Evolutionary conservation across 2,329 filamentous ascomycete genomes (phyloP), one percentile per base, ranked within the genome.

Genomic region (Diplocarpon mali): DNA sequence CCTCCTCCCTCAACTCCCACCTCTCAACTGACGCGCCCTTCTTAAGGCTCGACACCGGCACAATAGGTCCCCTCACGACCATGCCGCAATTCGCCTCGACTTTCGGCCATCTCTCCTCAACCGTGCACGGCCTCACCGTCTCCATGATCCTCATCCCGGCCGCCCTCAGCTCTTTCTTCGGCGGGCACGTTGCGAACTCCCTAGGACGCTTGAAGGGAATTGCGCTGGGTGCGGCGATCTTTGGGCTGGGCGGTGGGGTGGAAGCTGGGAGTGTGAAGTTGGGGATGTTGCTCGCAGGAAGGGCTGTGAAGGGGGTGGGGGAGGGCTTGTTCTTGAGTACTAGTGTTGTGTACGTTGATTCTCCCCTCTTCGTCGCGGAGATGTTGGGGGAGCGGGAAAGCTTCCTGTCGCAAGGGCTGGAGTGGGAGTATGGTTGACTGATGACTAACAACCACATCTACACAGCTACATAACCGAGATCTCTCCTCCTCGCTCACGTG

Each of bases 131-230:
- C 13, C 64, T 80, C 13, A 70, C 73, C 1, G 75, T 82, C 3
- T 79, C 76, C 0, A 67, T 69, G 2, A 74, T 81, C 44, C 62
- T 80, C 39, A 65, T 81, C 27, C 71, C 76, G 0, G 76, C 73
- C 5, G 70, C 70, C 0, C 56, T 78, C 10, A 71, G 75, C 1
- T 76, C 76, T 0, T 63, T 80, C 30, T 72, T 79, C 45, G 74
- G 73, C 0, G 70, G 78, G 0, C 66, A 72, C 48, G 64, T 80
- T 2, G 71, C 66, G 5, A 71, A 71, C 53, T 64, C 57, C 50
- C 66, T 72, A 5, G 76, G 76, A 0, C 65, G 75, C 10, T 62
- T 71, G 0, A 62, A 62, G 13, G 65, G 67, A 1, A 71, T 76
- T 17, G 64, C 65, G 13, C 66, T 73, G 2, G 74, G 75, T 0